Percentiles rank a stretch among this genome's conserved stretches.
These are phyloP conservation scores for Polytrichum formosum DNA, from an alignment of 225 moss, liverwort and hornwort genomes.

Conservation along the genomic window DNA sequence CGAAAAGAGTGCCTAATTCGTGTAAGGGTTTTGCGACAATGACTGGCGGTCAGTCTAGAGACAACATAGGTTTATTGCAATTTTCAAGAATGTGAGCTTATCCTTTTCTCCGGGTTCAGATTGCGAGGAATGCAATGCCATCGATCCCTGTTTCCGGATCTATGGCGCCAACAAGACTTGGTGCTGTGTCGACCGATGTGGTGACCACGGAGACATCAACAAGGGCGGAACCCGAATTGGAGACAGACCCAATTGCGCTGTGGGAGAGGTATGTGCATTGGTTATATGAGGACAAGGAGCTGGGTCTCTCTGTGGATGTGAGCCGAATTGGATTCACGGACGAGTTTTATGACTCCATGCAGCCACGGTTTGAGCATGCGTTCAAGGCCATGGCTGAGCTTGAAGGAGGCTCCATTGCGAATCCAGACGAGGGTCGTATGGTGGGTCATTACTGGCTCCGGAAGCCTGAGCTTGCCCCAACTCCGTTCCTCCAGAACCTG, in stretches of 20 bases:
- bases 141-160: constrained; percentile 42
- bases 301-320: constrained; percentile 70
- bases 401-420: constrained; percentile 76
- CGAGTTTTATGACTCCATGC: constrained; percentile 65
- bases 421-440: constrained; percentile 86
- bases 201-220: constrained; percentile 23
- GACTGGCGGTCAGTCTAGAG: too few relatives aligned
- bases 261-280: constrained; percentile 80
- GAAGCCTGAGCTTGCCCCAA: constrained; percentile 68
- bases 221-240: constrained; percentile 41
- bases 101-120: constrained; percentile 18
- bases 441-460: constrained; percentile 92
- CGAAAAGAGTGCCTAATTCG: too few relatives aligned
- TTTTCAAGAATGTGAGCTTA: constrained; percentile 9
- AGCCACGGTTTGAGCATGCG: constrained; percentile 67
- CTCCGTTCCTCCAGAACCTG: constrained; percentile 60
- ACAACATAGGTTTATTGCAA: too few relatives aligned
- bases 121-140: constrained; percentile 38
- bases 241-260: constrained; percentile 64
- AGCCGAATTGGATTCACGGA: constrained; percentile 71
- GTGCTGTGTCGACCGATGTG: constrained; percentile 50
- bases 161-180: constrained; percentile 21
- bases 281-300: constrained; percentile 71
- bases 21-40: too few relatives aligned
- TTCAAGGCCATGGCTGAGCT: constrained; percentile 77